phyloP scores from a whole-genome alignment of 768 basidiomycete genomes.

The Naganishia vishniacii region DNA sequence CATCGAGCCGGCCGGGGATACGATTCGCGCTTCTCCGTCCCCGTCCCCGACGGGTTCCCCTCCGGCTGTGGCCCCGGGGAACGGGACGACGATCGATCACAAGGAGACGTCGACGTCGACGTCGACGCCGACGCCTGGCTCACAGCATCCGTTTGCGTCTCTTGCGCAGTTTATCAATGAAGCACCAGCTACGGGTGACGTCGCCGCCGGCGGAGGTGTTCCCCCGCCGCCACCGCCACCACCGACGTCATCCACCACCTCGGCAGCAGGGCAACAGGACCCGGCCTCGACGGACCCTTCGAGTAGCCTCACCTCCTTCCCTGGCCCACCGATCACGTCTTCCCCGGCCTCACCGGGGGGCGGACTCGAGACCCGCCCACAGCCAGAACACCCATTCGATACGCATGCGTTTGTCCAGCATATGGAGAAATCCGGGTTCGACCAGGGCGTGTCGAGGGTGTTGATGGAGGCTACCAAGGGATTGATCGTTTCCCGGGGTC shows the following conservation, averaged over 20 bases:
- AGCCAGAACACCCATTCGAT: conserved; percentile 48
- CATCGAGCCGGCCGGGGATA: conserved; percentile 19
- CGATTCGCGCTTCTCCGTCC: not conserved
- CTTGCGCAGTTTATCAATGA: conserved; percentile 18
- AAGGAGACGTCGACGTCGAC: too few species aligned
- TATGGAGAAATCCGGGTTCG: conserved; percentile 45
- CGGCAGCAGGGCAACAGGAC: not conserved
- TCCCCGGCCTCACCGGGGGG: not conserved
- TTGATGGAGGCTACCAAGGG: conserved; percentile 48
- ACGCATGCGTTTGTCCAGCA: conserved; percentile 50
- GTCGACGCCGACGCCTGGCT: too few species aligned
- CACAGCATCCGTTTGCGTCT: conserved; percentile 16
- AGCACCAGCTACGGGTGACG: not conserved
- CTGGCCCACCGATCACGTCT: not conserved
- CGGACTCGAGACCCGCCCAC: conserved; percentile 2
- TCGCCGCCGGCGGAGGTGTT: not conserved
- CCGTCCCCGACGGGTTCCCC: not conserved
- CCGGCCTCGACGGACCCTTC: not conserved
- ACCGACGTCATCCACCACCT: not conserved
- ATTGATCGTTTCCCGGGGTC: conserved; percentile 42
- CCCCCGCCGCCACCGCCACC: conserved; percentile 8
- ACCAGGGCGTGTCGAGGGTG: conserved; percentile 33
- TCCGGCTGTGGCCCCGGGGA: not conserved
- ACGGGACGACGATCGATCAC: conserved; percentile 11
- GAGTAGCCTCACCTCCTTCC: not conserved